Evolutionary conservation across 257 asterid species (phyloP), one percentile per base, ranked within the genome.

Genomic region (Agastache rugosa): DNA sequence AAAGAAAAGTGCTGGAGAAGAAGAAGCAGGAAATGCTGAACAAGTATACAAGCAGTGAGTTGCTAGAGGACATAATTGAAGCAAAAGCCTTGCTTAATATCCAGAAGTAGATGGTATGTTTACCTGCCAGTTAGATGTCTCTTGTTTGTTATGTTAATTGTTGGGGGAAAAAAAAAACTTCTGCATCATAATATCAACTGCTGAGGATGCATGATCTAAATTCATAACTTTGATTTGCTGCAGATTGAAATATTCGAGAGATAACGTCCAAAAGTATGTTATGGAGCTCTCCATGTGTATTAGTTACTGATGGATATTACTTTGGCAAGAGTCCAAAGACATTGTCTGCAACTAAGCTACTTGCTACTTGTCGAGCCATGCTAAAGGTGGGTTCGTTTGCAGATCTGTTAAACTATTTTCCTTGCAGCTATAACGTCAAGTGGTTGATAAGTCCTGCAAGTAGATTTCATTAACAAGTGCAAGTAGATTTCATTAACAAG

Each of bases 11-110:
- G 51, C 78, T 94, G 64, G 92, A 94, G 83, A 92, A 86, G 84
- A 94, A 86, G 91, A 91, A 93, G 81, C 87, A 77, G 83, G 98
- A 94, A 67, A 93, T 94, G 84, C 65, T 94, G 82, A 86, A 75
- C 78, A 94, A 90, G 80, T 94, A 91, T 76, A 86, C 94, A 8
- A 91, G 96, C 81, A 92, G 80, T 31, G 86, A 87, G 88, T 84
- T 94, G 81, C 48, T 85, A 73, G 95, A 90, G 75, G 93, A 88
- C 82, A 87, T 87, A 78, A 82, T 16, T 44, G 95, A 91, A 79
- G 91, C 98, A 61, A 87, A 86, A 82, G 70, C 89, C 60, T 82
- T 94, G 95, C 98, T 94, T 50, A 94, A 94, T 73, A 93, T 91
- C 68, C 87, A 88, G 55, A 75, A 77, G 17, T 93, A 90, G 78